Percentiles rank a stretch among this genome's conserved stretches.
phyloP scores from a whole-genome alignment of 2,329 filamentous ascomycete species.

The Fusarium mexicanum region DNA sequence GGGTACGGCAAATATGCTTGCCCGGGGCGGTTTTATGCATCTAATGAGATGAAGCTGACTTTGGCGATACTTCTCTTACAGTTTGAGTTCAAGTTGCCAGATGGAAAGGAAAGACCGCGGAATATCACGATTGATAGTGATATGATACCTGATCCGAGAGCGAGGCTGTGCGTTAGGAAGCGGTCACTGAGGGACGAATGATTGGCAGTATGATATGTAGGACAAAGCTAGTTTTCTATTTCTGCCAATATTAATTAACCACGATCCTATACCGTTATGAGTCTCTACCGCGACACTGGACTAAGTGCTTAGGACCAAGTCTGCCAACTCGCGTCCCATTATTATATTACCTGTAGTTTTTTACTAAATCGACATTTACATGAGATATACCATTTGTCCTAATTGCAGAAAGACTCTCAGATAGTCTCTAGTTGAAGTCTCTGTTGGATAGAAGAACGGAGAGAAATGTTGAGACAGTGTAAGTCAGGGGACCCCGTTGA shows the following conservation, averaged over 20 bases:
- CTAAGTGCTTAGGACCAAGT: too few relatives aligned
- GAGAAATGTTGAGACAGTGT: accelerated
- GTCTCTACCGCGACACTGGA: too few relatives aligned
- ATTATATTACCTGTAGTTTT: too few relatives aligned
- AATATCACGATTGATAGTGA: background rate
- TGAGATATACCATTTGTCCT: accelerated
- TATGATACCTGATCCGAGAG: background rate
- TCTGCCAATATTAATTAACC: too few relatives aligned
- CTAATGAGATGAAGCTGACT: background rate
- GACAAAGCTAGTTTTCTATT: too few relatives aligned
- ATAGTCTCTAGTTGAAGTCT: accelerated
- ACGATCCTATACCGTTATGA: too few relatives aligned
- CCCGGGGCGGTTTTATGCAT: background rate
- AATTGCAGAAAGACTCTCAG: accelerated
- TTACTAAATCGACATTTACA: accelerated
- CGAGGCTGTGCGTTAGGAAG: background rate
- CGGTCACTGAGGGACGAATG: background rate
- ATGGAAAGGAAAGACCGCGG: background rate
- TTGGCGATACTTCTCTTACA: background rate
- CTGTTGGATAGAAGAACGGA: accelerated
- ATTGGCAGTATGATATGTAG: too few relatives aligned
- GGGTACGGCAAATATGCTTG: background rate
- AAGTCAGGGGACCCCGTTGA: background rate
- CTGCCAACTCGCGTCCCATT: too few relatives aligned
- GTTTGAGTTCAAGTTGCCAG: background rate